These are phyloP conservation scores for Miamiensis avidus DNA, from an alignment of 169 alveolate species.

Conservation along the genomic window DNA sequence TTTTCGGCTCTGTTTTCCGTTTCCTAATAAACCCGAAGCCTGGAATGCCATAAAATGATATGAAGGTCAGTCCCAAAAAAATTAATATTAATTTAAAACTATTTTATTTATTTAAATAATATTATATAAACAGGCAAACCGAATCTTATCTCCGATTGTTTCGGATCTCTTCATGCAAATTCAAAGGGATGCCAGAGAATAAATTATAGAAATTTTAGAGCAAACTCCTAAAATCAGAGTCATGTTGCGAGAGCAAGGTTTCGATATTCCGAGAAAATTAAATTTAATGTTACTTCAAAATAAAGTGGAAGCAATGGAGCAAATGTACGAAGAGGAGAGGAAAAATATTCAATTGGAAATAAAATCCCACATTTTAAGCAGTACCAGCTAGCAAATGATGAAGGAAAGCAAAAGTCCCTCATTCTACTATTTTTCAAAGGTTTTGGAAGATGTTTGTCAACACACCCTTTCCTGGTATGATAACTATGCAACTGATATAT, in stretches of 20 bases:
- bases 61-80: not conserved
- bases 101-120: too few relatives aligned
- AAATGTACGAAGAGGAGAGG: not conserved
- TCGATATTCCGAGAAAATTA: not conserved
- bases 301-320: not conserved
- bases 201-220: constrained; percentile 4
- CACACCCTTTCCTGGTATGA: not conserved
- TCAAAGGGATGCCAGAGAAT: constrained; percentile 8
- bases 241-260: constrained; percentile 5
- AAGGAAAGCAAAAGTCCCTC: not conserved
- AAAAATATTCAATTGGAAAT: constrained; percentile 10
- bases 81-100: too few relatives aligned
- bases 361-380: not conserved
- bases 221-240: constrained; percentile 21
- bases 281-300: not conserved
- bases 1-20: constrained; percentile 3
- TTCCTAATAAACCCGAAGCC: constrained; percentile 1
- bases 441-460: not conserved
- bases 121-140: not conserved
- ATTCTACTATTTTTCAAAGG: not conserved
- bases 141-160: constrained; percentile 5
- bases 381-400: not conserved
- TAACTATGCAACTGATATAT: too few relatives aligned
- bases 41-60: constrained; percentile 4
- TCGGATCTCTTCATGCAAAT: constrained; percentile 7